Base-by-base conservation (phyloP, 257 asterid genomes). In the Gentiana macrophylla region DNA sequence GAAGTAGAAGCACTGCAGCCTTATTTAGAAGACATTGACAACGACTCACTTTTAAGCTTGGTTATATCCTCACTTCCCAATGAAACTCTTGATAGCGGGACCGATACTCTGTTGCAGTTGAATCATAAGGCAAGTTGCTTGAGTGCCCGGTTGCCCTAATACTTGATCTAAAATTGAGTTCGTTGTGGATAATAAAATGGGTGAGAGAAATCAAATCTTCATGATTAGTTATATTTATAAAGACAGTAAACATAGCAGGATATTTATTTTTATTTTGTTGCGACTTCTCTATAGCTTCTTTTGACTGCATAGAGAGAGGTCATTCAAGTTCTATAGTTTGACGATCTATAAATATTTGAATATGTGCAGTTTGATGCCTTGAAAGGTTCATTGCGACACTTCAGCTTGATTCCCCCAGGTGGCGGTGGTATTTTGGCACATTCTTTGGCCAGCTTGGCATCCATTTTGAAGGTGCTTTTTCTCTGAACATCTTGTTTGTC, bases 391-490 rank as follows among this genome's bases (percentile, higher is more conserved):
- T 57, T 91, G 58, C 82, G 94, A 54, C 98, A 81, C 77, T 87
- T 79, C 77, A 77, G 94, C 80, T 73, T 87, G 56, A 77, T 91
- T 48, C 96, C 98, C 38, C 84, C 84, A 10, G 77, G 84, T 3
- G 96, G 96, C 35, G 96, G 94, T 68, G 96, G 98, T 56, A 81
- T 91, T 73, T 68, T 91, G 71, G 59, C 95, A 13, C 95, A 87
- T 76, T 82, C 95, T 46, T 71, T 91, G 76, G 98, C 98, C 49
- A 74, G 61, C 45, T 64, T 91, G 32, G 93, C 94, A 49, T 86
- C 98, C 50, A 69, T 74, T 73, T 69, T 91, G 67, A 91, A 91
- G 98, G 98, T 91, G n/a, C 46, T 50, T 38, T 53, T 41, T 67
- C 52, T 60, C 37, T 41, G 36, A 8, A 33, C 63, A 12, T 56